Percentiles rank a stretch among this genome's conserved stretches.
These are phyloP conservation scores for Neurospora discreta DNA, from an alignment of 495 filamentous ascomycete species.

Conservation along the genomic window DNA sequence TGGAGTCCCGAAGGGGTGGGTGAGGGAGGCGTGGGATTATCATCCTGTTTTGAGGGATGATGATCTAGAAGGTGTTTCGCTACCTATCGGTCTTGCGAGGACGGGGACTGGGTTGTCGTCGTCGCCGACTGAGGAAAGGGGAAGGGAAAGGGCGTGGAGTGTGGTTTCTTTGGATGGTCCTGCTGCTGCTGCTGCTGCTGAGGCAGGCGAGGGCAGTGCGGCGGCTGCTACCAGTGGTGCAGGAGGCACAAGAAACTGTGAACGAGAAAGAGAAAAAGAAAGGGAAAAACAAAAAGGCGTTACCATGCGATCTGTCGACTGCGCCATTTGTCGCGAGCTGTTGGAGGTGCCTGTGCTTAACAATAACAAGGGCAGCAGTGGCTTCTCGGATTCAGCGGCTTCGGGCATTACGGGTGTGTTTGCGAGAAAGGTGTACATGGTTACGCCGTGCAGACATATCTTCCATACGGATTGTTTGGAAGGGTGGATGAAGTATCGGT, in stretches of 20 bases:
- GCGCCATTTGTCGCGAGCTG: slow-evolving; percentile 86
- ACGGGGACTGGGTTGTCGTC: slow-evolving; percentile 16
- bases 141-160: slow-evolving; percentile 4
- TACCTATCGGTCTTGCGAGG: neutral
- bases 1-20: slow-evolving; percentile 51
- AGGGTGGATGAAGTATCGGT: slow-evolving; percentile 85
- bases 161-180: neutral
- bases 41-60: slow-evolving; percentile 85
- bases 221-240: neutral
- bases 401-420: slow-evolving; percentile 56
- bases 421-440: slow-evolving; percentile 80
- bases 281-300: slow-evolving; percentile 39
- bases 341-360: slow-evolving; percentile 74
- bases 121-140: slow-evolving; percentile 20
- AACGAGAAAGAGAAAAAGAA: slow-evolving; percentile 20
- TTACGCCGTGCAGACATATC: slow-evolving; percentile 91
- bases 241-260: slow-evolving; percentile 8
- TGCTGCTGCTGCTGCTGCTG: neutral
- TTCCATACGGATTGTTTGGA: slow-evolving; percentile 91
- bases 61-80: slow-evolving; percentile 22
- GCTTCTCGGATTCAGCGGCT: neutral
- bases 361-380: slow-evolving; percentile 32
- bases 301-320: slow-evolving; percentile 49
- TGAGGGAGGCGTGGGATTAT: slow-evolving; percentile 83
- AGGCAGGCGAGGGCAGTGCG: neutral